Evolutionary conservation across 2,329 filamentous ascomycete species (phyloP), one percentile per base, ranked within the genome.

Genomic region (Cryphonectria radicalis): DNA sequence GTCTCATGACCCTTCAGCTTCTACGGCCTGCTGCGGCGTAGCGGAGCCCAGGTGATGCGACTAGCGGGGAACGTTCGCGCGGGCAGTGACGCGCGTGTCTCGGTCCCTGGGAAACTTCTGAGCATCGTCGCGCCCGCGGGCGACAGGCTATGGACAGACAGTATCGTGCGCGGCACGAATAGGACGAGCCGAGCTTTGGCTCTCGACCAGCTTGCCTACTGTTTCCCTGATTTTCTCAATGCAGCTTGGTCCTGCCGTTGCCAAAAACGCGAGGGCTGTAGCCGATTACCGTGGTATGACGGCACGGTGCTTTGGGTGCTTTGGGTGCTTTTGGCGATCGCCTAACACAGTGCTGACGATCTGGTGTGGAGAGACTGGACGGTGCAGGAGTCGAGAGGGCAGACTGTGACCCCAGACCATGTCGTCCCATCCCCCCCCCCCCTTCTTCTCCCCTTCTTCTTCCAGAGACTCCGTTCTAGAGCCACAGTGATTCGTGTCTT

Each of bases 51-150:
- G 43, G 59, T 59, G 66, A 50, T 70, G 68, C 71, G 60, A 62
- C 53, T 71, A 60, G 37, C 57, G 66, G 71, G 64, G 65, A 63
- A 63, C 69, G 42, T 60, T 66, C 43, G 65, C 68, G 69, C 64
- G 68, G 59, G 59, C 53, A 32, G 63, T 69, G 69, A 67, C 57
- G 71, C 69, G 69, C 66, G 69, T 71, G 67, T 69, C 71, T 67
- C 69, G 67, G 69, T 68, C 63, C 57, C 64, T 63, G 64, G 64
- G 17, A 50, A 25, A 55, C 28, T 55, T 25, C 32, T 10, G 37
- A 46, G 43, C 28, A 46, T 10, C 28, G 67, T 62, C 37, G 40
- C 62, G 60, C 43, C 59, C 19, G 53, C 57, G 22, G 37, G 40
- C 53, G 62, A 35, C 37, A 59, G 50, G 68, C 17, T 65, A 7